Conservation (phyloP, 2,329 filamentous ascomycete genomes). For the Eutypa lata region DNA sequence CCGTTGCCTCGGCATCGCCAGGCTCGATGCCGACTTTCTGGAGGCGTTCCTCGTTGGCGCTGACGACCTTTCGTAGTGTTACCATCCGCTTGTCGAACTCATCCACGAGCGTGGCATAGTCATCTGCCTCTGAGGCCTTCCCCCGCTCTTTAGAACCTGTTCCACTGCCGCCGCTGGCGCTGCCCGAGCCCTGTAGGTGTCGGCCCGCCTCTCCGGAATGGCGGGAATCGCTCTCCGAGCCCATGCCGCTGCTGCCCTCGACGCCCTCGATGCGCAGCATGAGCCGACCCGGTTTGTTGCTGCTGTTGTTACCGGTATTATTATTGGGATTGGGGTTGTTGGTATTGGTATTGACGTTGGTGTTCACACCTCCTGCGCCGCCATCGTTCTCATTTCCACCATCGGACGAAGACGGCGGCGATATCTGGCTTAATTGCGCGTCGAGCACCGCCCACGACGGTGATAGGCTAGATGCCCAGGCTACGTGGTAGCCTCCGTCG, state of each 20-base stretch:
- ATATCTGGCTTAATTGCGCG: constrained; percentile 42
- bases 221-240: constrained; percentile 34
- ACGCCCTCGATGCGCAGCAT: constrained; percentile 64
- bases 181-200: constrained; percentile 24
- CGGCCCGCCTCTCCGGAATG: constrained; percentile 22
- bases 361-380: constrained; percentile 21
- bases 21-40: constrained; percentile 24
- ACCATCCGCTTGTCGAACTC: constrained; percentile 58
- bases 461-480: constrained; percentile 69
- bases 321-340: neutral
- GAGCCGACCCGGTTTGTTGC: constrained; percentile 37
- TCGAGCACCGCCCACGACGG: constrained; percentile 65
- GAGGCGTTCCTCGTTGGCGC: constrained; percentile 45
- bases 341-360: neutral
- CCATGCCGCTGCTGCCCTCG: constrained; percentile 26
- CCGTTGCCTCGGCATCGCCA: no score
- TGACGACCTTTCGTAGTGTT: constrained; percentile 51
- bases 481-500: constrained; percentile 51
- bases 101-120: constrained; percentile 49
- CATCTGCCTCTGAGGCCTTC: constrained; percentile 33
- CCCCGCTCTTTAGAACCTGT: constrained; percentile 22
- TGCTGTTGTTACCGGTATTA: constrained; percentile 15
- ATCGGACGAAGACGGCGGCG: constrained; percentile 28
- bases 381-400: constrained; percentile 30
- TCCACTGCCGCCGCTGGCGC: constrained; percentile 25